phyloP scores from a whole-genome alignment of 1,284 basidiomycete genomes.

The Golubevia sp. region DNA sequence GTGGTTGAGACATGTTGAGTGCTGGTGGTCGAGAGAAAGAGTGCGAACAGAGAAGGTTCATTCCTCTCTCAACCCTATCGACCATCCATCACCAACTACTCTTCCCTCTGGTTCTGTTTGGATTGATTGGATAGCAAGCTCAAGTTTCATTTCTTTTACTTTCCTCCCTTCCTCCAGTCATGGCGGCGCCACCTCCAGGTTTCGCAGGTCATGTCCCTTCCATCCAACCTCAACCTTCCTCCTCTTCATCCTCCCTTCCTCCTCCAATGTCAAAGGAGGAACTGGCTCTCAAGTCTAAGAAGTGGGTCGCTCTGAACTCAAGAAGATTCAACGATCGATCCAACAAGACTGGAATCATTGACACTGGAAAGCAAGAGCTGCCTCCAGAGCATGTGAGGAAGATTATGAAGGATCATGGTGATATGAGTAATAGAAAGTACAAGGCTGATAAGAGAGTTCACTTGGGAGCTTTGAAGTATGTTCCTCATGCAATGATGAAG shows the following conservation, averaged over 20 bases:
- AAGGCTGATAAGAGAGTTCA: conserved; percentile 59
- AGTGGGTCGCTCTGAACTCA: conserved; percentile 57
- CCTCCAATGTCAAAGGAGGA: conserved; percentile 31
- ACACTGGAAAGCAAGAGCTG: conserved; percentile 61
- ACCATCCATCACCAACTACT: too few relatives aligned
- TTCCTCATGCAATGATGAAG: conserved; percentile 61
- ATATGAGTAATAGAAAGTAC: conserved; percentile 60
- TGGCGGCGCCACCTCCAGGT: neutral
- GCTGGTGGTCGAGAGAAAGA: too few relatives aligned
- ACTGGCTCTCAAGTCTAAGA: conserved; percentile 49
- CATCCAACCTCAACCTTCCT: neutral
- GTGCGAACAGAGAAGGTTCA: too few relatives aligned
- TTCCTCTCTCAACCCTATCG: too few relatives aligned
- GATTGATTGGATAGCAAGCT: too few relatives aligned
- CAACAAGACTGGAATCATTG: conserved; percentile 56
- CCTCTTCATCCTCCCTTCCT: conserved; percentile 5
- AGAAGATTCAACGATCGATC: conserved; percentile 53
- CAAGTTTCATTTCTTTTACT: too few relatives aligned
- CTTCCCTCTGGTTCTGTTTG: too few relatives aligned
- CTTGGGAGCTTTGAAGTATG: conserved; percentile 60
- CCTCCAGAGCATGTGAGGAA: conserved; percentile 59
- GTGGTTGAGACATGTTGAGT: too few relatives aligned
- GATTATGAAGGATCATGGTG: conserved; percentile 61
- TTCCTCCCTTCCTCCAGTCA: conserved; percentile 7
- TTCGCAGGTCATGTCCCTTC: neutral